Conservation (phyloP, 2,329 filamentous ascomycete species). For the Nannizziopsis arthrosporioides region DNA sequence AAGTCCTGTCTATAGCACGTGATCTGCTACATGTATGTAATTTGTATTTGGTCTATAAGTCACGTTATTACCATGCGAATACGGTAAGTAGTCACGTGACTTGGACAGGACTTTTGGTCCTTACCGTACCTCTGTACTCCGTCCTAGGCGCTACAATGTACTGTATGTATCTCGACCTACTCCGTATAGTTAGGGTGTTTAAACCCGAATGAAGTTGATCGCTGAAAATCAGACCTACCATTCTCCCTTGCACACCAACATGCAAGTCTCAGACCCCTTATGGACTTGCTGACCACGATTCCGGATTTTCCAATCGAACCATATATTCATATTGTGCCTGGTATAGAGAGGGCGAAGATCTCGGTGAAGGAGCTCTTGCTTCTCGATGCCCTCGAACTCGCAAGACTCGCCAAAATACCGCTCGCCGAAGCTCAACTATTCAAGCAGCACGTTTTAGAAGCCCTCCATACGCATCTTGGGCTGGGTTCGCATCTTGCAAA, state of each 20-base stretch:
- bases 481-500: conserved; percentile 18
- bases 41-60: too few species aligned
- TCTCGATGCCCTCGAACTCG: conserved; percentile 69
- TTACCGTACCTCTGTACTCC: too few species aligned
- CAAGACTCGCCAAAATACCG: conserved; percentile 72
- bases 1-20: too few species aligned
- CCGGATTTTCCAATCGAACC: conserved; percentile 62
- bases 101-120: too few species aligned
- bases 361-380: conserved; percentile 76
- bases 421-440: conserved; percentile 68
- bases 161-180: too few species aligned
- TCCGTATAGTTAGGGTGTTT: too few species aligned
- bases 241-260: background rate
- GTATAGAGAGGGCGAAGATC: conserved; percentile 65
- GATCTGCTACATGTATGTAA: too few species aligned
- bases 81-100: too few species aligned
- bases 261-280: conserved; percentile 14
- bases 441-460: conserved; percentile 52
- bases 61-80: too few species aligned
- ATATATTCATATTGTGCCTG: conserved; percentile 64
- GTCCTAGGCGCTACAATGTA: too few species aligned
- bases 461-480: conserved; percentile 53
- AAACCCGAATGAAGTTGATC: background rate
- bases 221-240: background rate
- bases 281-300: conserved; percentile 70